Percentiles rank a stretch among this genome's conserved stretches.
Evolutionary conservation across 257 asterid species (phyloP).

Genomic region (Lycium barbarum): DNA sequence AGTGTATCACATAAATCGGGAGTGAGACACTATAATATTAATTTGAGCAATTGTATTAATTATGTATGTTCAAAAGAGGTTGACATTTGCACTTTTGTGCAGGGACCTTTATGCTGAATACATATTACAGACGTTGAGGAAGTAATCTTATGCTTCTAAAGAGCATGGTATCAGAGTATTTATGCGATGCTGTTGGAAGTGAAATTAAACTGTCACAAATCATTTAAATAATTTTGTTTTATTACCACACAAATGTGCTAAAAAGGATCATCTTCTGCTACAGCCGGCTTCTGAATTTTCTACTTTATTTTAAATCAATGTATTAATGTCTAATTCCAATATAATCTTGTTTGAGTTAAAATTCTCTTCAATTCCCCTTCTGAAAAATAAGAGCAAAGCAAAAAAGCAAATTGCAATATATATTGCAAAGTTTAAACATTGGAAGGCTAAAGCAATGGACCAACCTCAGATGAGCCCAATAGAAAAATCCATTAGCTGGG

Average conservation of each 20-base stretch:
- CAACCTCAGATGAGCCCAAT: constrained; percentile 9
- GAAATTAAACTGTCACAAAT: neutral
- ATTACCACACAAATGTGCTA: neutral
- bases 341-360: no score
- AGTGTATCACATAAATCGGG: no score
- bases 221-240: neutral
- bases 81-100: constrained; percentile 6
- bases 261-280: neutral
- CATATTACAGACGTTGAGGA: constrained; percentile 46
- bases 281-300: neutral
- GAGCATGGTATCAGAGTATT: neutral
- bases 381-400: neutral
- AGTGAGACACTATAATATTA: neutral
- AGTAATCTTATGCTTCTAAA: constrained; percentile 20
- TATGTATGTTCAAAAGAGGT: neutral
- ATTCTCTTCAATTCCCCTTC: neutral
- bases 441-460: neutral
- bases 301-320: neutral
- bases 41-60: neutral
- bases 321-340: neutral
- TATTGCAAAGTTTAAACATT: neutral
- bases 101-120: constrained; percentile 58
- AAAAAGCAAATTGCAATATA: neutral
- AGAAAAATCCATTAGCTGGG: neutral
- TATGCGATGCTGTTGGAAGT: neutral